Evolutionary conservation across 306 rosid species (phyloP).

Genomic region (Inga oerstediana): DNA sequence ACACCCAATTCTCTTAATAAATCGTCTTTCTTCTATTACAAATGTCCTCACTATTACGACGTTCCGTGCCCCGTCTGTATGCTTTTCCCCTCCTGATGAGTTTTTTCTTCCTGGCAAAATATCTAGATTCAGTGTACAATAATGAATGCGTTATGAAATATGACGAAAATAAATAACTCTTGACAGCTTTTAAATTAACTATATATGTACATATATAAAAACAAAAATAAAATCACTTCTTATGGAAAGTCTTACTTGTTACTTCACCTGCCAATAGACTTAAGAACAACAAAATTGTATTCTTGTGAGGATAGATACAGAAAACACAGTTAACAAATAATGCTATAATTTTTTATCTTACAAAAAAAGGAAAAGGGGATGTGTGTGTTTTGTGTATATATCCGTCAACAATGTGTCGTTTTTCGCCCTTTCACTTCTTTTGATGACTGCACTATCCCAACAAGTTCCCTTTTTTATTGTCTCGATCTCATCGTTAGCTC

Average conservation of each 20-base stretch:
- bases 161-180: neutral
- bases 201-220: neutral
- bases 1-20: neutral
- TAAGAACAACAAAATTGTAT: neutral
- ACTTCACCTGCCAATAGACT: neutral
- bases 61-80: neutral
- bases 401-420: neutral
- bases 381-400: neutral
- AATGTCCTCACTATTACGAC: neutral
- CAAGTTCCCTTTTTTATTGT: conserved; percentile 26
- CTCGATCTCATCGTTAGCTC: conserved; percentile 10
- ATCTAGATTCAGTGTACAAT: neutral
- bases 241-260: neutral
- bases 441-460: conserved; percentile 33
- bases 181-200: neutral
- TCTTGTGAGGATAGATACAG: neutral
- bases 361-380: neutral
- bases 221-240: neutral
- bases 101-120: neutral
- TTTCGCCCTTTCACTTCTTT: conserved; percentile 31
- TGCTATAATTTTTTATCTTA: neutral
- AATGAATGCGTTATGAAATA: neutral
- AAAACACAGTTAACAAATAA: neutral
- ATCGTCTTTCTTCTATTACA: neutral
- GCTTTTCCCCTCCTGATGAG: neutral